Evolutionary conservation across 345 rosid species (phyloP).

Genomic region (Populus davidiana): DNA sequence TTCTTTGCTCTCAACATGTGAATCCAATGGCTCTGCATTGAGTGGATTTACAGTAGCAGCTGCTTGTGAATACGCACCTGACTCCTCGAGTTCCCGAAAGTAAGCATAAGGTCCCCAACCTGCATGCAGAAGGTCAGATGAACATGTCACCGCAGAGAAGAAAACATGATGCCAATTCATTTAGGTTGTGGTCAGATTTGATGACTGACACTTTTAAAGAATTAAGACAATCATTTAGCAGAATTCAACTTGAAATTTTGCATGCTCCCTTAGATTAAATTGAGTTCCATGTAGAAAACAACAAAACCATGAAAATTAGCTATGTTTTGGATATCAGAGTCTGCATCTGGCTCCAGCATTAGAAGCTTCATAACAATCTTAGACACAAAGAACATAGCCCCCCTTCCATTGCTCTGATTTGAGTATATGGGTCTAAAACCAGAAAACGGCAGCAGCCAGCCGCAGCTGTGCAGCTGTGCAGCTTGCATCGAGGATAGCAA

Average conservation of each 20-base stretch:
- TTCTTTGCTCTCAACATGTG: slow-evolving; percentile 22
- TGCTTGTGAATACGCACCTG: slow-evolving; percentile 19
- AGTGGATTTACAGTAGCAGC: slow-evolving; percentile 17
- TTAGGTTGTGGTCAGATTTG: background rate
- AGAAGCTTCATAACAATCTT: background rate
- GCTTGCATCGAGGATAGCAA: too few relatives aligned
- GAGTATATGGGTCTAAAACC: too few relatives aligned
- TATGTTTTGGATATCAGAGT: background rate
- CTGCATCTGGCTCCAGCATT: background rate
- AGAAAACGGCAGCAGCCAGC: background rate
- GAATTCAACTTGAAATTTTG: background rate
- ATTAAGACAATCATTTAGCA: background rate
- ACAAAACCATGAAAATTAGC: background rate
- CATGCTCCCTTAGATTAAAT: background rate
- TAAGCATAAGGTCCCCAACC: slow-evolving; percentile 79
- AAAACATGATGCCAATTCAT: background rate
- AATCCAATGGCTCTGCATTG: slow-evolving; percentile 15
- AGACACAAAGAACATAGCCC: too few relatives aligned
- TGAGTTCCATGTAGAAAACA: background rate
- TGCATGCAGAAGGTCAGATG: slow-evolving; percentile 19
- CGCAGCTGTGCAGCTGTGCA: background rate
- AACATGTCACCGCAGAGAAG: background rate
- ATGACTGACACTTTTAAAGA: background rate
- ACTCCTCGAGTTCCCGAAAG: slow-evolving; percentile 49
- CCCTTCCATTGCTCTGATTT: too few relatives aligned